Evolutionary conservation across 306 rosid species (phyloP).

Genomic region (Dryas alaskensis): DNA sequence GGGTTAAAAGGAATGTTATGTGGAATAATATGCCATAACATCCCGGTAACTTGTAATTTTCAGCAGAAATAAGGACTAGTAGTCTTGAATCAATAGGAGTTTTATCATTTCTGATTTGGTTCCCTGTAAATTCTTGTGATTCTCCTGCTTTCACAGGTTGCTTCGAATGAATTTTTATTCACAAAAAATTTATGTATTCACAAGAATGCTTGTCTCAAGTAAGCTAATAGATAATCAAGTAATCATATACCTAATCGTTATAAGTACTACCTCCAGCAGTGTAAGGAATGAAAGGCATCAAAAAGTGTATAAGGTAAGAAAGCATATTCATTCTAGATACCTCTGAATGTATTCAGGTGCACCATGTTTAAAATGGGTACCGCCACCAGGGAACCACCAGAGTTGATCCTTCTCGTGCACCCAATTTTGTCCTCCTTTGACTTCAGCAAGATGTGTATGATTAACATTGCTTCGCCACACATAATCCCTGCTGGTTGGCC

Average conservation of each 20-base stretch:
- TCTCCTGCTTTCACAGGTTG: background rate
- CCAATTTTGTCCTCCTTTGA: conserved; percentile 99
- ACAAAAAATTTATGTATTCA: background rate
- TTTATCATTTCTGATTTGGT: no score
- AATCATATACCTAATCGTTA: conserved; percentile 8
- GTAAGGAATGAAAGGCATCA: background rate
- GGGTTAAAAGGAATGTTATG: no score
- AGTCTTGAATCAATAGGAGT: no score
- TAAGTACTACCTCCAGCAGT: background rate
- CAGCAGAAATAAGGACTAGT: no score
- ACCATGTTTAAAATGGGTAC: conserved; percentile 96
- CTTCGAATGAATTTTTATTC: background rate
- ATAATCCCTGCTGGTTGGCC: conserved; percentile 92
- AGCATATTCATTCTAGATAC: conserved; percentile 32
- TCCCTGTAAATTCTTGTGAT: no score
- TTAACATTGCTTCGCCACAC: conserved; percentile 96
- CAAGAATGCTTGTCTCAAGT: background rate
- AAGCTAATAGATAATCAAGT: background rate
- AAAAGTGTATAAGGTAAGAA: conserved; percentile 5
- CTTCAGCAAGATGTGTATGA: conserved; percentile 86
- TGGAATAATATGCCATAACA: no score
- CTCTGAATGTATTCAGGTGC: conserved; percentile 86
- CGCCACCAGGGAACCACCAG: conserved; percentile 99
- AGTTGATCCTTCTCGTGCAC: conserved; percentile 76
- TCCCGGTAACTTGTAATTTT: no score